A percentile compares a stretch with the other conserved stretches of the same genome.
Conservation (phyloP, 2,329 filamentous ascomycete genomes). For the Colletotrichum melonis region DNA sequence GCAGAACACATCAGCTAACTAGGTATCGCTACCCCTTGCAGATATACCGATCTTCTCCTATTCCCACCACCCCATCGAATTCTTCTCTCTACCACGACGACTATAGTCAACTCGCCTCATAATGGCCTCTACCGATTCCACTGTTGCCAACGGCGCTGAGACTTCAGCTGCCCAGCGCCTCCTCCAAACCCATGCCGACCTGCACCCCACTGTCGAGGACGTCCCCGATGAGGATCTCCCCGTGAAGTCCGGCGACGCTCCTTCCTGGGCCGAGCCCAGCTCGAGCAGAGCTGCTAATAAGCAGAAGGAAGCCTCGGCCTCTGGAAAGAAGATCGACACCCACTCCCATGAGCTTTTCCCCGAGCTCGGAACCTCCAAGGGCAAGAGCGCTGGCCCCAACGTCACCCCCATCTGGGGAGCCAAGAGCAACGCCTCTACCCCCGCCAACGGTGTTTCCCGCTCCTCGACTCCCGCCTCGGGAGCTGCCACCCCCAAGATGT, state of each 20-base stretch:
- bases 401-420: constrained; percentile 82
- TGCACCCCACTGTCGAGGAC: constrained; percentile 81
- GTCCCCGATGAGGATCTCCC: constrained; percentile 81
- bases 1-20: constrained; percentile 2
- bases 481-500: constrained; percentile 66
- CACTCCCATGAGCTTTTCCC: constrained; percentile 94
- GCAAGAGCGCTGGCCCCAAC: constrained; percentile 71
- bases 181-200: constrained; percentile 70
- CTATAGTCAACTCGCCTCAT: constrained; percentile 31
- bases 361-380: constrained; percentile 78
- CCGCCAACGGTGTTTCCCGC: constrained; percentile 67
- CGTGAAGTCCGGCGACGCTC: constrained; percentile 61
- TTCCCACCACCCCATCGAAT: constrained; percentile 16
- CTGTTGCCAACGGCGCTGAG: constrained; percentile 51
- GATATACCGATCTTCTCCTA: constrained; percentile 27
- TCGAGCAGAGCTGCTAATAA: constrained; percentile 76
- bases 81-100: constrained; percentile 13
- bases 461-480: constrained; percentile 74
- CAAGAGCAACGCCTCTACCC: constrained; percentile 69
- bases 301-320: constrained; percentile 67
- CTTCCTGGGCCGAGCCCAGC: constrained; percentile 60
- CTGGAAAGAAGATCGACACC: constrained; percentile 73
- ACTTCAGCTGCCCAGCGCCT: constrained; percentile 71
- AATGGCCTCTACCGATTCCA: constrained; percentile 56
- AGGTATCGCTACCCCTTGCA: constrained; percentile 7